A percentile compares a stretch with the other conserved stretches of the same genome.
These are phyloP conservation scores for Saururus chinensis DNA, from an alignment of 164 flowering plant genomes.

Conservation along the genomic window DNA sequence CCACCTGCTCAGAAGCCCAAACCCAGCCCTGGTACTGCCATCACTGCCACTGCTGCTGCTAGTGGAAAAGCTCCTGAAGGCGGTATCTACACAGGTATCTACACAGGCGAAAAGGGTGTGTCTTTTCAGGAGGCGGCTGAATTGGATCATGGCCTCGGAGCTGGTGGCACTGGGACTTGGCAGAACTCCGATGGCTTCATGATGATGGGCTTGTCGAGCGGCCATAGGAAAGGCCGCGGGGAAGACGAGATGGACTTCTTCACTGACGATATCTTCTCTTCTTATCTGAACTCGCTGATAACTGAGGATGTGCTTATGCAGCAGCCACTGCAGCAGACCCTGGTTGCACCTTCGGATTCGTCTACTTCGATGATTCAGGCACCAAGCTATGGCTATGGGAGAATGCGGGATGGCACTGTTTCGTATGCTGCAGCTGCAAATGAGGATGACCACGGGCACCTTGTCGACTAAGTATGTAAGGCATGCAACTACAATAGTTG, in stretches of 20 bases:
- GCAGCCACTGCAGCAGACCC: slow-evolving; percentile 17
- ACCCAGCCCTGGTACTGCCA: slow-evolving; percentile 8
- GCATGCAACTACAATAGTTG: no score
- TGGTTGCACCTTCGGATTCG: background rate
- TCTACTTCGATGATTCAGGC: slow-evolving; percentile 10
- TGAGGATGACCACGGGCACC: background rate
- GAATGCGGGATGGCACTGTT: slow-evolving; percentile 15
- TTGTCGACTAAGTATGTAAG: background rate
- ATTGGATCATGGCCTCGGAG: slow-evolving; percentile 1
- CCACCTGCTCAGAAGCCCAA: slow-evolving; percentile 4
- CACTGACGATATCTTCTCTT: slow-evolving; percentile 45
- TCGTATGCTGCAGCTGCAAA: background rate
- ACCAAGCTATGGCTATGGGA: slow-evolving; percentile 2
- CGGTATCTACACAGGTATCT: no score
- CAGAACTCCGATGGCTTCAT: slow-evolving; percentile 1
- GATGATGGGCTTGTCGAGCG: slow-evolving; percentile 2
- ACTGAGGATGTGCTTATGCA: slow-evolving; percentile 29
- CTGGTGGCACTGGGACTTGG: background rate
- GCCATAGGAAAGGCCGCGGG: slow-evolving; percentile 1
- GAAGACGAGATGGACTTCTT: slow-evolving; percentile 23
- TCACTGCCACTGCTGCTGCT: background rate
- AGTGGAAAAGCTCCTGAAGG: background rate
- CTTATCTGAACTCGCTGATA: slow-evolving; percentile 44
- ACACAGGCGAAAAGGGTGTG: no score
- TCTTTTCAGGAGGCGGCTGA: background rate